Base-by-base conservation (phyloP, 192 early-diverging fungal genomes). In the Linnemannia exigua region DNA sequence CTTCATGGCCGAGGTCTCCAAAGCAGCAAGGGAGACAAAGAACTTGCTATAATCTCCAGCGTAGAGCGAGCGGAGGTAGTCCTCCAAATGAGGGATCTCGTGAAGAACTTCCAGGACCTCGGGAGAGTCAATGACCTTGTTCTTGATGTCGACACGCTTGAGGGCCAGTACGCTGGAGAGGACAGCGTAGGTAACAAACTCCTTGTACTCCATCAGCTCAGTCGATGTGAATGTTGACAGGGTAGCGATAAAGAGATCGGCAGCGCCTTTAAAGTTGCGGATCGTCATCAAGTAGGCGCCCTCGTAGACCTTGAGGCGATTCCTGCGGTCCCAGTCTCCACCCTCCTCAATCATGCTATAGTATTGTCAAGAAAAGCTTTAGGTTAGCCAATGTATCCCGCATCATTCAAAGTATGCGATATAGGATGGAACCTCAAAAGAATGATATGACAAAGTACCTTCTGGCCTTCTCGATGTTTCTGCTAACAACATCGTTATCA, bases 241-340 rank as follows among this genome's bases (percentile, higher is more conserved):
- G 31, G 97, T 98, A 83, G 99, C 99, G 58, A 99, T 90, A 75
- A 99, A 96, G 74, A 97, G 90, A 74, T 94, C 90, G 28, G 95
- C 94, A 6, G 97, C 97, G 16, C 95, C 95, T 85, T 98, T 98
- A 88, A 99, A 99, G 90, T 99, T 95, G 74, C 99, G 94, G 73
- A 97, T 95, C 17, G 97, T 96, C 92, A 98, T 95, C 79, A 93
- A 89, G 90, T 97, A 97, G 47, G 97, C 91, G 69, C 97, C 98
- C 85, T 99, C 96, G 80, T 99, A 97, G 5, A 96, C 97, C 91
- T 99, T 99, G 58, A 99, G 92, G 66, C 99, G 93, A 90, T 99
- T 99, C 76, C 99, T 93, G 63, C 99, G 93, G 91, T 99, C 99
- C 99, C 99, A 99, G 89, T 99, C 99, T 35, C 99, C 99, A 66